phyloP scores from a whole-genome alignment of 331 rosid species.

The Malus hybrid region DNA sequence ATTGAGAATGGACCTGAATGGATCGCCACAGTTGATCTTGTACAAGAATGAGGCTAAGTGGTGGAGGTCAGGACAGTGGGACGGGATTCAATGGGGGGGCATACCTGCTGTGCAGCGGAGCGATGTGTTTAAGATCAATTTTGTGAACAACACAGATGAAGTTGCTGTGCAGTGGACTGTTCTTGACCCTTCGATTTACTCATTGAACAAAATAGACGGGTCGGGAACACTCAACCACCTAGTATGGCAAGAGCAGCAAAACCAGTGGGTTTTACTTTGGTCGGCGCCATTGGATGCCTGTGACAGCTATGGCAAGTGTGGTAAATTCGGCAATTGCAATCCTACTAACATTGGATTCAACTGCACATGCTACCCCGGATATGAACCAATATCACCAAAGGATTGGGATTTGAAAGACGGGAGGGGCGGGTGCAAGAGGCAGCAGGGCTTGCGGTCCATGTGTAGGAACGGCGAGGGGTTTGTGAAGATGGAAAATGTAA shows the following conservation, averaged over 20 bases:
- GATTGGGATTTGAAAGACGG: slow-evolving; percentile 46
- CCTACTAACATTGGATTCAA: slow-evolving; percentile 14
- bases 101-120: slow-evolving; percentile 9
- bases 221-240: slow-evolving; percentile 14
- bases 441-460: slow-evolving; percentile 3
- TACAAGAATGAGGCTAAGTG: neutral
- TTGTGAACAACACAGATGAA: slow-evolving; percentile 17
- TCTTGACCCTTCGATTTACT: neutral
- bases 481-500: slow-evolving; percentile 27
- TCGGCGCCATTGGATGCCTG: slow-evolving; percentile 25
- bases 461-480: slow-evolving; percentile 58
- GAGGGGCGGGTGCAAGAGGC: slow-evolving; percentile 46
- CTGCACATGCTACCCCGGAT: slow-evolving; percentile 55
- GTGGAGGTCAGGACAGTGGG: slow-evolving; percentile 55
- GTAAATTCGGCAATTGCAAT: slow-evolving; percentile 36
- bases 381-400: slow-evolving; percentile 26
- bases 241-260: slow-evolving; percentile 24
- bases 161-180: neutral
- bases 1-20: slow-evolving; percentile 16
- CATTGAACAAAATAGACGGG: slow-evolving; percentile 8
- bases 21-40: slow-evolving; percentile 31
- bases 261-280: slow-evolving; percentile 32
- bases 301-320: slow-evolving; percentile 39
- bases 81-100: slow-evolving; percentile 27
- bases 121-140: neutral